Conservation (phyloP, 1,284 basidiomycete species). For the Leccinum pallidistipes region DNA sequence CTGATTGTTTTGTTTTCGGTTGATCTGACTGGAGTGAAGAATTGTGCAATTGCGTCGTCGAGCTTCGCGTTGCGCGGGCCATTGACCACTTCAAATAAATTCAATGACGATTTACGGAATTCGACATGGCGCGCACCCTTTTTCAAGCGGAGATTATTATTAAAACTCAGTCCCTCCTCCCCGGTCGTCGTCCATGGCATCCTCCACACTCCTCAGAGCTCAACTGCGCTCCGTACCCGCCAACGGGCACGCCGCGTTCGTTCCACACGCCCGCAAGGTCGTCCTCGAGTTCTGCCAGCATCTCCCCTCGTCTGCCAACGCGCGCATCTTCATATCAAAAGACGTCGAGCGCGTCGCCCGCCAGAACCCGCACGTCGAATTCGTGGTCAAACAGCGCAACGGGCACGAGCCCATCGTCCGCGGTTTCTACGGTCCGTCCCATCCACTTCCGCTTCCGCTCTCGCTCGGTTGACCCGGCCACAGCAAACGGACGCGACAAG, state of each 20-base stretch:
- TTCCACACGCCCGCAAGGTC: slow-evolving; percentile 76
- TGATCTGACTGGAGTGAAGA: slow-evolving; percentile 27
- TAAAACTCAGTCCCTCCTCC: slow-evolving; percentile 16
- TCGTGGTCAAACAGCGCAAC: slow-evolving; percentile 74
- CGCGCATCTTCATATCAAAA: slow-evolving; percentile 66
- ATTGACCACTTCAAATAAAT: slow-evolving; percentile 29
- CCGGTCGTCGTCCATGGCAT: slow-evolving; percentile 38
- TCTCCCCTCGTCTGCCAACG: slow-evolving; percentile 71
- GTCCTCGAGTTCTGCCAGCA: slow-evolving; percentile 84
- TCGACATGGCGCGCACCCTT: not conserved
- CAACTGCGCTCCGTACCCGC: slow-evolving; percentile 59
- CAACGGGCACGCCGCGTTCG: slow-evolving; percentile 69
- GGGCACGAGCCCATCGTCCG: slow-evolving; percentile 73
- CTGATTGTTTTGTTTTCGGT: slow-evolving; percentile 32
- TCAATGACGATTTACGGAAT: slow-evolving; percentile 22
- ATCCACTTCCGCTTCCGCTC: slow-evolving; percentile 3
- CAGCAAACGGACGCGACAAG: slow-evolving; percentile 80
- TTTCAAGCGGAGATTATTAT: slow-evolving; percentile 19
- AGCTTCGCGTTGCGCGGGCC: slow-evolving; percentile 70
- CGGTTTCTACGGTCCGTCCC: slow-evolving; percentile 67
- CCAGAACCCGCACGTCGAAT: slow-evolving; percentile 76
- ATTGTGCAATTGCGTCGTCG: slow-evolving; percentile 41
- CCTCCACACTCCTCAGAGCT: slow-evolving; percentile 48
- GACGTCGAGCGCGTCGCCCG: slow-evolving; percentile 63
- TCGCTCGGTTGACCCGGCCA: slow-evolving; percentile 13